Percentiles rank a stretch among this genome's conserved stretches.
phyloP scores from a whole-genome alignment of 1,284 basidiomycete species.

The Cerioporus squamosus region DNA sequence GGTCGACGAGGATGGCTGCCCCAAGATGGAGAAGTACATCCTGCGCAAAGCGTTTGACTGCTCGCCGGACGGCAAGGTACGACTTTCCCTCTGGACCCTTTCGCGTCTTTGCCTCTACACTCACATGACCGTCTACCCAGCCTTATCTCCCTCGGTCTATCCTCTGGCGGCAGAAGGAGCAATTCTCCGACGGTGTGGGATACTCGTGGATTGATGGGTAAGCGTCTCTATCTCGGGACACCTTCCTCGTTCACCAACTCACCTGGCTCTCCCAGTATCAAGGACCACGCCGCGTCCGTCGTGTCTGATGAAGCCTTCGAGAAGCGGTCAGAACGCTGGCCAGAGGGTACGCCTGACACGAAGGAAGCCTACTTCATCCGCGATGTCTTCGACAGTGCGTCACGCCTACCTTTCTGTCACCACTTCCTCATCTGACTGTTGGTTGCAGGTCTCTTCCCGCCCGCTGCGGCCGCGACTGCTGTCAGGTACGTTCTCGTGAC shows the following conservation, averaged over 20 bases:
- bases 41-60: slow-evolving; percentile 97
- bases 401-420: slow-evolving; percentile 1
- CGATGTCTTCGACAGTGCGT: slow-evolving; percentile 87
- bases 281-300: slow-evolving; percentile 79
- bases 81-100: neutral
- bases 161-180: slow-evolving; percentile 99
- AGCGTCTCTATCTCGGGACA: slow-evolving; percentile 19
- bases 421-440: slow-evolving; percentile 12
- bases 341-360: slow-evolving; percentile 88
- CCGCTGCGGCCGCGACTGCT: slow-evolving; percentile 89
- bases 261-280: slow-evolving; percentile 64
- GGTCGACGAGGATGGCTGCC: slow-evolving; percentile 83
- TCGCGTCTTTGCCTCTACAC: neutral
- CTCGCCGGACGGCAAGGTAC: slow-evolving; percentile 81
- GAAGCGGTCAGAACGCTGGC: slow-evolving; percentile 78
- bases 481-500: slow-evolving; percentile 65
- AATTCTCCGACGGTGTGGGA: slow-evolving; percentile 99
- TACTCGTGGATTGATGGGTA: slow-evolving; percentile 99
- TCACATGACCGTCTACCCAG: slow-evolving; percentile 41
- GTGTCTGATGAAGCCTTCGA: slow-evolving; percentile 88
- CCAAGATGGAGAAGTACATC: slow-evolving; percentile 98
- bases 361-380: slow-evolving; percentile 98
- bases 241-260: neutral
- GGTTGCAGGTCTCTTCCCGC: slow-evolving; percentile 74
- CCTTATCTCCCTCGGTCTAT: slow-evolving; percentile 95